Percentiles rank a stretch among this genome's conserved stretches.
Conservation (phyloP, 345 rosid genomes). For the Dipteronia dyeriana region DNA sequence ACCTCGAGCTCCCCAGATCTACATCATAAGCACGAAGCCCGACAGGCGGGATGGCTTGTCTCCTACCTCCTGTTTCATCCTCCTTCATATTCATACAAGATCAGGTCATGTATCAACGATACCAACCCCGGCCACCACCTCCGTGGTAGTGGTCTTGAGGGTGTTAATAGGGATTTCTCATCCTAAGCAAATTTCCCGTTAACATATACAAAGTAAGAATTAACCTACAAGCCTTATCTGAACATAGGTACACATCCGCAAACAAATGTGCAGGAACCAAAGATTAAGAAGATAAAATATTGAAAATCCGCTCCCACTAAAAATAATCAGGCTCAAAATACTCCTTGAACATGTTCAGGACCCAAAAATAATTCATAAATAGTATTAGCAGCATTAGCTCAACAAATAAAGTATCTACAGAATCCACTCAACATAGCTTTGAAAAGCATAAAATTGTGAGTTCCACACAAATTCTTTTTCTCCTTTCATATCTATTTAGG, state of each 20-base stretch:
- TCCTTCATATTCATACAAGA: no score
- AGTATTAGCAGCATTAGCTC: background rate
- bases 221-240: background rate
- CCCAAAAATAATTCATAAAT: background rate
- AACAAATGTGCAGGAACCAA: background rate
- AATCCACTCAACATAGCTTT: constrained; percentile 1
- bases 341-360: background rate
- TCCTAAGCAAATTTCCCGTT: no score
- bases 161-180: no score
- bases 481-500: background rate
- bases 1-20: no score
- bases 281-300: background rate
- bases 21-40: no score
- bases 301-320: background rate
- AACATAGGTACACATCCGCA: background rate
- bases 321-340: constrained; percentile 3
- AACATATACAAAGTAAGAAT: background rate
- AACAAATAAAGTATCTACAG: background rate
- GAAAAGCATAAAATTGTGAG: background rate
- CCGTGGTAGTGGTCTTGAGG: no score
- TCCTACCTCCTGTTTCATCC: no score
- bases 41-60: no score
- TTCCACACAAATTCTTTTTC: background rate
- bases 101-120: no score
- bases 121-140: no score